Evolutionary conservation across 129 eudicot genomes (phyloP), one percentile per base, ranked within the genome.

Genomic region (Pseudognaphalium luteoalbum): DNA sequence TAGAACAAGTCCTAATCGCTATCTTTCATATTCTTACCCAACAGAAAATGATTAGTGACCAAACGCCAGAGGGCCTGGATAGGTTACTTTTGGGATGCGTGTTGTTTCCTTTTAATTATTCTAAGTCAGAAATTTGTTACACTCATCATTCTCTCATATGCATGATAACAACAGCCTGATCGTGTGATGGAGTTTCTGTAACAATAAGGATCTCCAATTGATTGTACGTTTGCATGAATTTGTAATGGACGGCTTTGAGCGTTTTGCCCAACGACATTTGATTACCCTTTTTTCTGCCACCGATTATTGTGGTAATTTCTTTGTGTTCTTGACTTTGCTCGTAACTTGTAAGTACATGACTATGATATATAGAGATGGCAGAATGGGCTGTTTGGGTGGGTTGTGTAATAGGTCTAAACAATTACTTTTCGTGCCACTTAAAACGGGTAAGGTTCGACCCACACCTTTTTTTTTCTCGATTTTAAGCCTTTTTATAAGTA

Each of bases 181-280:
- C 96, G 98, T 41, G 97, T 90, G 52, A 90, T 90, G 97, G 98
- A 90, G 70, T 88, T 93, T 25, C 74, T 93, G 98, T 83, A 87
- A 88, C 83, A 90, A 93, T n/a, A 90, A 93, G 66, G 96, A 93
- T 82, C 96, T 93, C 73, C 97, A 90, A 56, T 81, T 93, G 83
- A 93, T 93, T 70, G 95, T 93, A 35, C 90, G 96, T 39, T 97
- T 97, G 14, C 97, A 90, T 74, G 98, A 93, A 78, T 93, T 97
- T 84, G 98, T 93, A 50, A 93, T 93, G 98, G 98, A 93, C 77
- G 98, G 97, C 47, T 93, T 93, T 82, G 98, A 93, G 80, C 88
- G 98, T 52, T 93, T 93, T 82, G 98, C 98, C 16, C 97, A 88
- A 83, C 96, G 98, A 28, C 96, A 93, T 82, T 65, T 93, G 57